Conservation (phyloP, 345 rosid genomes). For the Arabis alpina region DNA sequence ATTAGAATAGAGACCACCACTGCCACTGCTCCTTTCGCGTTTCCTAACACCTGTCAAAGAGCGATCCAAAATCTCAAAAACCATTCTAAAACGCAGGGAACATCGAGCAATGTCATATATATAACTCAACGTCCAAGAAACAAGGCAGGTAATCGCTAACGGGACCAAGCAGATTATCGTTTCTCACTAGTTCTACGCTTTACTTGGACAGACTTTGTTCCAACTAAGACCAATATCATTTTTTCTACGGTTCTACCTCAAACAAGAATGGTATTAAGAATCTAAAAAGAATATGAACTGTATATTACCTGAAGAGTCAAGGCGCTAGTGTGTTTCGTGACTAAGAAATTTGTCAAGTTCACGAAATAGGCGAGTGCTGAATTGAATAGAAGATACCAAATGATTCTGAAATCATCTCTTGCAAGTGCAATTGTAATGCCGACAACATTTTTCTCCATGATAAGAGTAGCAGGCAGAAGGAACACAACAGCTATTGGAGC, state of each 20-base stretch:
- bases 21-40: conserved; percentile 99
- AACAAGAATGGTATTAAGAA: background rate
- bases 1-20: conserved; percentile 95
- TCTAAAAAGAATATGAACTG: background rate
- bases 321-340: conserved; percentile 99
- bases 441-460: conserved; percentile 94
- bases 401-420: conserved; percentile 79
- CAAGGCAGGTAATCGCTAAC: background rate
- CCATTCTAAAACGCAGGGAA: background rate
- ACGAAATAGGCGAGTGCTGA: conserved; percentile 94
- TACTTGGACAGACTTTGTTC: conserved; percentile 4
- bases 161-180: background rate
- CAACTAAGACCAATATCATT: background rate
- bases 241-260: background rate
- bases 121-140: conserved; percentile 1
- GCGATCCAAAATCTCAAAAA: conserved; percentile 2
- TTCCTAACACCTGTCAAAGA: conserved; percentile 83
- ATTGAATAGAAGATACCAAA: conserved; percentile 95
- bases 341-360: conserved; percentile 96
- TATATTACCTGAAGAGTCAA: conserved; percentile 85
- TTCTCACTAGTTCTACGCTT: conserved; percentile 18
- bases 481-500: conserved; percentile 96
- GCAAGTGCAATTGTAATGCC: conserved; percentile 97
- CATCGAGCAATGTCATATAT: background rate
- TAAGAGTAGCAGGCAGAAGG: conserved; percentile 89